These are phyloP conservation scores for Metschnikowia vanudenii DNA, from an alignment of 805 yeast species.

Conservation along the genomic window DNA sequence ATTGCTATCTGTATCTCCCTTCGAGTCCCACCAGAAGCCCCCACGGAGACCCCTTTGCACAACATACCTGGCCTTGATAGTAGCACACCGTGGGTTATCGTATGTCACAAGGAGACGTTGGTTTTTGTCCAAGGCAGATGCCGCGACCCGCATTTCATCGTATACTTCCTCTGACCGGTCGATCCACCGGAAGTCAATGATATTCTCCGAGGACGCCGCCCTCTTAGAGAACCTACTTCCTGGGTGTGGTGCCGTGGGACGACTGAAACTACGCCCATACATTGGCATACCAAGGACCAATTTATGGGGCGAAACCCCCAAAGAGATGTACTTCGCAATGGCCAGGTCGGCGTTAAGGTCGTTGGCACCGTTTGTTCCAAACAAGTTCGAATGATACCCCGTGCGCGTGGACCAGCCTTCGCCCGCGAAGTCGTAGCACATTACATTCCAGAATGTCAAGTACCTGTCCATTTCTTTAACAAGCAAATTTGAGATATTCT, in stretches of 20 bases:
- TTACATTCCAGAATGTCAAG: constrained; percentile 74
- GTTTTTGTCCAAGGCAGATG: constrained; percentile 25
- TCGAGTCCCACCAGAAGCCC: constrained; percentile 94
- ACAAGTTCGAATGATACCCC: constrained; percentile 70
- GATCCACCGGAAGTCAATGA: constrained; percentile 55
- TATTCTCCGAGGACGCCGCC: constrained; percentile 26
- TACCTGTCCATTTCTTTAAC: constrained; percentile 55
- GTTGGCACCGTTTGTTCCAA: constrained; percentile 40
- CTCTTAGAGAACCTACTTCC: constrained; percentile 38
- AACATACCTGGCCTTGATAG: constrained; percentile 60
- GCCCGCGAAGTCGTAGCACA: constrained; percentile 90
- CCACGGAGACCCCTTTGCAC: constrained; percentile 58
- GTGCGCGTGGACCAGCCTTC: constrained; percentile 59
- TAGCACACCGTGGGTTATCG: constrained; percentile 58
- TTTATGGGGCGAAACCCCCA: constrained; percentile 48
- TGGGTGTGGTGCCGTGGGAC: constrained; percentile 35
- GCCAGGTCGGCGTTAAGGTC: constrained; percentile 49
- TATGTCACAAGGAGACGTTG: constrained; percentile 33
- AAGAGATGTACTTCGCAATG: constrained; percentile 40
- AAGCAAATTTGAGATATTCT: constrained; percentile 42
- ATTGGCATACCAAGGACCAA: constrained; percentile 82
- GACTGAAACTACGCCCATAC: constrained; percentile 57
- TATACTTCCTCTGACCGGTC: constrained; percentile 50
- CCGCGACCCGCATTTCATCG: constrained; percentile 51
- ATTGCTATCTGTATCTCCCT: constrained; percentile 57